Evolutionary conservation across 805 yeast species (phyloP), one percentile per base, ranked within the genome.

Genomic region (Lachancea fermentati): DNA sequence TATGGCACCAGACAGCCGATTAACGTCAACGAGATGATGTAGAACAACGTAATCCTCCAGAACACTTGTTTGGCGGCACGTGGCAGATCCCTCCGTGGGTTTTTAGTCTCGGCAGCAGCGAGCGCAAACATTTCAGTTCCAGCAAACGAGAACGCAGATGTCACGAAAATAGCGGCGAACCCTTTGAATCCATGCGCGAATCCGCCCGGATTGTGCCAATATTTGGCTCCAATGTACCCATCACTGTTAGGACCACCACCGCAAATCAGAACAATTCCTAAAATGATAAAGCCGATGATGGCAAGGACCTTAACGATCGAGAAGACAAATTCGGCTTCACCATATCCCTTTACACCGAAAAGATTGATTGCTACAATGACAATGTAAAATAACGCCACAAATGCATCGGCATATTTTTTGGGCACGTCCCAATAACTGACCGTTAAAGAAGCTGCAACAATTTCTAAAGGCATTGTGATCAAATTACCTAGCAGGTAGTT

Each of bases 171-270:
- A 1, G 76, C 59, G 43, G 75, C 69, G 19, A 73, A 65, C 47
- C 78, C 79, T 48, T 75, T 74, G 54, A 75, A 75, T 6, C 39
- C 25, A 7, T 30, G 17, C 25, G 39, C 43, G 53, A 84, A 80
- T 0, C 88, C 78, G 37, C 91, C 91, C 12, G 79, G 79, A 36
- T 66, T 44, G 45, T 61, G 58, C 71, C 76, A 74, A 51, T 72
- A 67, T 38, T 56, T 56, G 29, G 69, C 73, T 37, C 75, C 71
- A 26, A 72, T 56, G 42, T 67, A 67, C 4, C 68, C 71, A 41
- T 65, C 63, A 9, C 47, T 48, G 12, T 51, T 52, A 41, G 78
- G 78, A 37, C 72, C 69, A 39, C 72, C 73, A 45, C 76, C 78
- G 51, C 72, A 65, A 5, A 70, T 56, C 15, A 75, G 54, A 9